Conservation (phyloP, 495 filamentous ascomycete genomes). For the Lichenothelia convexa region DNA sequence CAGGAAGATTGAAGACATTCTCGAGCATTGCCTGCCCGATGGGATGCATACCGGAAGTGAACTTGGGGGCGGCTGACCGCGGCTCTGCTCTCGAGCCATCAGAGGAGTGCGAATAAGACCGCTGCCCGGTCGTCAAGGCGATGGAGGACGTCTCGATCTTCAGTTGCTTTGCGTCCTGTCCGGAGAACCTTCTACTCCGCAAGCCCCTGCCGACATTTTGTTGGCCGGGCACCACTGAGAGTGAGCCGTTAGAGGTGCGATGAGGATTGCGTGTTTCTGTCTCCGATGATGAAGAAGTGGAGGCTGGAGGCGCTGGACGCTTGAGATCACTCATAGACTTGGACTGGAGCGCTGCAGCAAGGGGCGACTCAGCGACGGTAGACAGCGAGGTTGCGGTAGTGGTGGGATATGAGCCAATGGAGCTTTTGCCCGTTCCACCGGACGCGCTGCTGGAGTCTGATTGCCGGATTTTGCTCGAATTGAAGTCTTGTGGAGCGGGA, state of each 20-base stretch:
- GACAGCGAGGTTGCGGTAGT: constrained; percentile 55
- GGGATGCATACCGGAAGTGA: too few relatives aligned
- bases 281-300: too few relatives aligned
- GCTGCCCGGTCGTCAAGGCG: background rate
- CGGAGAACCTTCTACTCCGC: constrained; percentile 63
- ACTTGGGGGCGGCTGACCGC: too few relatives aligned
- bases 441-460: constrained; percentile 65
- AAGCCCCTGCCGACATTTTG: constrained; percentile 35
- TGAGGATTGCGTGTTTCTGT: constrained; percentile 8
- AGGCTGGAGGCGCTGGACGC: background rate
- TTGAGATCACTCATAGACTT: background rate
- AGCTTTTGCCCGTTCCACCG: constrained; percentile 74
- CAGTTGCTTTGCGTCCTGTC: constrained; percentile 56
- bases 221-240: background rate
- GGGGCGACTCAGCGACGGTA: constrained; percentile 50
- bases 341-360: background rate
- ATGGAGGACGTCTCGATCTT: constrained; percentile 65
- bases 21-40: background rate
- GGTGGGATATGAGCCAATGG: constrained; percentile 58
- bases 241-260: background rate
- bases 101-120: too few relatives aligned
- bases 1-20: background rate
- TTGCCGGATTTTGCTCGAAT: too few relatives aligned
- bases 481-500: constrained; percentile 58
- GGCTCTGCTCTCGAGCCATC: too few relatives aligned